A percentile compares a stretch with the other conserved stretches of the same genome.
These are phyloP conservation scores for Aphanomyces stellatus DNA, from an alignment of 352 stramenopile species.

Conservation along the genomic window DNA sequence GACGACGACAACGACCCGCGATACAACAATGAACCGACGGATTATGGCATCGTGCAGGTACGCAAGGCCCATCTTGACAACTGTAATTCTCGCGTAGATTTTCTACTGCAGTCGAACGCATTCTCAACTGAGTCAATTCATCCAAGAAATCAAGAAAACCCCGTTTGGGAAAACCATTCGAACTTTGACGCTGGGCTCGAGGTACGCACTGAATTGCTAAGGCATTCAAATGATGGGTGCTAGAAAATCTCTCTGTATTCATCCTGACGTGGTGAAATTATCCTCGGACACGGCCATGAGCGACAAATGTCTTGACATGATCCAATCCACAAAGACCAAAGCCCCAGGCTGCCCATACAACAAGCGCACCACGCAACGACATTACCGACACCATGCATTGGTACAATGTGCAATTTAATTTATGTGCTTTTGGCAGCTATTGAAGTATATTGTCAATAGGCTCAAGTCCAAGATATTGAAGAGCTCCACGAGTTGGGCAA, in stretches of 20 bases:
- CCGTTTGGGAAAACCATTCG: conserved; percentile 56
- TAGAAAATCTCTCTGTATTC: conserved; percentile 78
- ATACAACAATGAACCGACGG: neutral
- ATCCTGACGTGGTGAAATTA: conserved; percentile 56
- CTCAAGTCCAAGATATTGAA: conserved; percentile 92
- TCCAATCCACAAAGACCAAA: conserved; percentile 50
- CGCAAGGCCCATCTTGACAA: neutral
- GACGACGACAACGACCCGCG: conserved; percentile 22
- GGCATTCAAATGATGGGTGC: neutral
- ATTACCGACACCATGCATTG: conserved; percentile 74
- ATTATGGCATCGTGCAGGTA: conserved; percentile 23
- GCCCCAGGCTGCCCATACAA: conserved; percentile 70
- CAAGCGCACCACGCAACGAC: conserved; percentile 53
- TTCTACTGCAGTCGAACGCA: conserved; percentile 88
- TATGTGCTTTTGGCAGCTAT: neutral
- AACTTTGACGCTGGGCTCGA: conserved; percentile 69
- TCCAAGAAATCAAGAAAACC: conserved; percentile 82
- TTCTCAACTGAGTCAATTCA: conserved; percentile 85
- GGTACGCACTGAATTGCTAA: conserved; percentile 3
- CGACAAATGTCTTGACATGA: conserved; percentile 81
- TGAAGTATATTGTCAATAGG: too few relatives aligned
- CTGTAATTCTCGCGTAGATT: conserved; percentile 44
- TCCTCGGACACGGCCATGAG: conserved; percentile 70
- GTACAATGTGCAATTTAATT: conserved; percentile 25
- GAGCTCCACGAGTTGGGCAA: conserved; percentile 88